Conservation (phyloP, 2,329 filamentous ascomycete species). For the Pestalotiopsis sp. region DNA sequence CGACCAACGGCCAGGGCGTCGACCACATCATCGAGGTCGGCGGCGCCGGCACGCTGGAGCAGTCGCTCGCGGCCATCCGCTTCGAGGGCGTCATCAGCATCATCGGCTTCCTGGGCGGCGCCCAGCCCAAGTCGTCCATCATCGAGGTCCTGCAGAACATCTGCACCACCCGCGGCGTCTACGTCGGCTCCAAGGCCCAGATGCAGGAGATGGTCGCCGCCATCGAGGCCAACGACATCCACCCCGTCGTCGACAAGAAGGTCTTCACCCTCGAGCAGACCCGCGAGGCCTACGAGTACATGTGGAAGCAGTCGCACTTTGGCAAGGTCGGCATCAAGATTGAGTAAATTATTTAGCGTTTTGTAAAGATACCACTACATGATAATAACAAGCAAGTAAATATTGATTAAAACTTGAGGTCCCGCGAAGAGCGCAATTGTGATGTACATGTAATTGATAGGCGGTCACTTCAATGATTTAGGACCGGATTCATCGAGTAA, state of each 20-base stretch:
- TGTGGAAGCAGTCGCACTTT: constrained; percentile 56
- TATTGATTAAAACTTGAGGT: not conserved
- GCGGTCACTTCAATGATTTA: not conserved
- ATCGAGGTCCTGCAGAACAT: constrained; percentile 48
- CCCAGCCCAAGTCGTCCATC: constrained; percentile 50
- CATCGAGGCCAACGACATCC: constrained; percentile 45
- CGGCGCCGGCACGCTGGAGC: constrained; percentile 43
- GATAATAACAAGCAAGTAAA: not conserved
- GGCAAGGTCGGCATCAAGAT: constrained; percentile 58
- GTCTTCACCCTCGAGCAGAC: constrained; percentile 40
- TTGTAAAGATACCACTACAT: not conserved
- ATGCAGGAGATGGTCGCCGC: constrained; percentile 46
- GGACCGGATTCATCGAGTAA: not conserved
- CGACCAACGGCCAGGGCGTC: constrained; percentile 43
- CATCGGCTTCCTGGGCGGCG: constrained; percentile 44
- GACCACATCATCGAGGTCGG: constrained; percentile 53
- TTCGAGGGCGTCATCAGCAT: constrained; percentile 48
- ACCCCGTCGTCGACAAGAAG: constrained; percentile 41
- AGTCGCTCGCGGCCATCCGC: constrained; percentile 48
- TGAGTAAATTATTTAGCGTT: constrained; percentile 23
- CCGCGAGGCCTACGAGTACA: constrained; percentile 53
- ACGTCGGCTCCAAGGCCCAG: constrained; percentile 40
- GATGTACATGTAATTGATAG: not conserved
- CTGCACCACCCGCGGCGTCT: constrained; percentile 43
- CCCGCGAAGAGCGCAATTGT: not conserved